Percentiles rank a stretch among this genome's conserved stretches.
phyloP scores from a whole-genome alignment of 2,329 filamentous ascomycete species.

The Venturia carpophila region DNA sequence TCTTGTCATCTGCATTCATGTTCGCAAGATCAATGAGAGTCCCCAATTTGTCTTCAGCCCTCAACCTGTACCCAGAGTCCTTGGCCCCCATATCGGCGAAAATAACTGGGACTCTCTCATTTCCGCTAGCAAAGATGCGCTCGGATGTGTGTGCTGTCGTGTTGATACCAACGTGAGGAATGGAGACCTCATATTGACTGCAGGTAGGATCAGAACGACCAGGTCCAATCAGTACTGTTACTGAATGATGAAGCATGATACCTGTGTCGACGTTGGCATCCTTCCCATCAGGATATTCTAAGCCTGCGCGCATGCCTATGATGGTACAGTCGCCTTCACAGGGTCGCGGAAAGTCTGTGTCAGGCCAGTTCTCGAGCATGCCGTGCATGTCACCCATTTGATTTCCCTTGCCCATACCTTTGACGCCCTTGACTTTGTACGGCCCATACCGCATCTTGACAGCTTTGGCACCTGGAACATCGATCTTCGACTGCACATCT shows the following conservation, averaged over 20 bases:
- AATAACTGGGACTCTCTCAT: constrained; percentile 6
- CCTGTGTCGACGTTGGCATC: constrained; percentile 16
- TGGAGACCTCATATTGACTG: neutral
- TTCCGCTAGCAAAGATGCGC: constrained; percentile 16
- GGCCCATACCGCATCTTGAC: constrained; percentile 19
- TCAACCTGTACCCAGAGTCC: constrained; percentile 16
- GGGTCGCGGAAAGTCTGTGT: constrained; percentile 7
- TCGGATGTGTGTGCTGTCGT: constrained; percentile 15
- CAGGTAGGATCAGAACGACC: constrained; percentile 16
- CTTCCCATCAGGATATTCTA: constrained; percentile 17
- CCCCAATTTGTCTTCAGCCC: constrained; percentile 9
- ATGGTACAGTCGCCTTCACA: constrained; percentile 18
- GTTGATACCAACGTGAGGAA: constrained; percentile 11
- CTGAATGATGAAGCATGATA: constrained; percentile 17
- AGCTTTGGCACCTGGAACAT: constrained; percentile 8
- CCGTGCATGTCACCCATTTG: constrained; percentile 10
- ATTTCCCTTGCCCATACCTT: constrained; percentile 13
- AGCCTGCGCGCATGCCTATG: constrained; percentile 15
- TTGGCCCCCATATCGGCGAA: constrained; percentile 14
- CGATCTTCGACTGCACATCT: neutral
- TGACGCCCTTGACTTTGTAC: constrained; percentile 16
- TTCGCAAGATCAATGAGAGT: constrained; percentile 18
- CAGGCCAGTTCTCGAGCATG: constrained; percentile 13
- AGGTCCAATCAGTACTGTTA: constrained; percentile 1
- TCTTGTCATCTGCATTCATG: constrained; percentile 17